Evolutionary conservation across 495 filamentous ascomycete genomes (phyloP).

Genomic region (Aspergillus olivimuriae): DNA sequence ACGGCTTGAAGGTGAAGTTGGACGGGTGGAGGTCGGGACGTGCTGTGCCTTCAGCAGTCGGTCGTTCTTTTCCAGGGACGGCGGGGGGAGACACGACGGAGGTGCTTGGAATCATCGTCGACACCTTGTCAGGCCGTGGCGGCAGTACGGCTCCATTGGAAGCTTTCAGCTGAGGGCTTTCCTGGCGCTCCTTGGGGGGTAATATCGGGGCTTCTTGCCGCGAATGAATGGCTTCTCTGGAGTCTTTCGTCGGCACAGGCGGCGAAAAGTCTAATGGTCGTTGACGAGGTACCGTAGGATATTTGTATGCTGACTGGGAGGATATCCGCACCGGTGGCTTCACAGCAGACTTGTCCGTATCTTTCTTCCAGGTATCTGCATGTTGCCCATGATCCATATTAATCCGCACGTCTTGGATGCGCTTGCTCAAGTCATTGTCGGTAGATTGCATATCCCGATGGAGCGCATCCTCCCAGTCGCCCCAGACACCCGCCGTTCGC

Average conservation of each 20-base stretch:
- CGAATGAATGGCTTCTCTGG: constrained; percentile 17
- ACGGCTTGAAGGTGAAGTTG: constrained; percentile 74
- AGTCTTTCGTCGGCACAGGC: constrained; percentile 11
- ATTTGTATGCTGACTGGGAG: constrained; percentile 34
- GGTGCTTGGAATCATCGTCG: constrained; percentile 4
- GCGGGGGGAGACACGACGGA: constrained; percentile 11
- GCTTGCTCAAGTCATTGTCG: constrained; percentile 37
- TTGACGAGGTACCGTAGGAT: constrained; percentile 49
- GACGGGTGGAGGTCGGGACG: constrained; percentile 37
- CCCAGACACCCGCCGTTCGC: constrained; percentile 58
- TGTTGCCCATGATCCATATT: constrained; percentile 27
- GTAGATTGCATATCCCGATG: constrained; percentile 22
- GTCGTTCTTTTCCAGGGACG: constrained; percentile 23
- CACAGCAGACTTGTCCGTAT: constrained; percentile 7
- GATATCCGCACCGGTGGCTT: constrained; percentile 9
- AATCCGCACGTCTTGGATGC: constrained; percentile 39
- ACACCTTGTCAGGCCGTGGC: constrained; percentile 29
- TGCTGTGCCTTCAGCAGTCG: constrained; percentile 13
- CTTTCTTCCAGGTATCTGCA: constrained; percentile 4
- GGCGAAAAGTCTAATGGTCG: constrained; percentile 21
- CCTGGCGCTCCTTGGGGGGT: constrained; percentile 42
- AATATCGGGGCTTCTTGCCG: constrained; percentile 38
- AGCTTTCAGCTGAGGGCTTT: constrained; percentile 13
- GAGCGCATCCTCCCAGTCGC: constrained; percentile 45
- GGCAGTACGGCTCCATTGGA: constrained; percentile 18